Percentiles rank a stretch among this genome's conserved stretches.
These are phyloP conservation scores for Oxyria digyna DNA, from an alignment of 148 eudicot species.

Conservation along the genomic window DNA sequence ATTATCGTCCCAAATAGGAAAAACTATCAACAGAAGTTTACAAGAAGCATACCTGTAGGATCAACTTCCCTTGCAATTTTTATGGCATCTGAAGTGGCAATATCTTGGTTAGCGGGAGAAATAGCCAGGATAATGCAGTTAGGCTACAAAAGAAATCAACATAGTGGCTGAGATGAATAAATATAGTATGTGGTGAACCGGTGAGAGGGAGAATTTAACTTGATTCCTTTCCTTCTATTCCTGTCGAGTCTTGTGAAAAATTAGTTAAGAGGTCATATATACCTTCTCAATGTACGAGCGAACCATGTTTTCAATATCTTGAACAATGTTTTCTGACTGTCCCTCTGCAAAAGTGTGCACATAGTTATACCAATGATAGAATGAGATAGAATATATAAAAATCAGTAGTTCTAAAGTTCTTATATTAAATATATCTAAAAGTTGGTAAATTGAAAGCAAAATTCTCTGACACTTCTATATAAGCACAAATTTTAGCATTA, in stretches of 20 bases:
- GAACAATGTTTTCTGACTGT: constrained; percentile 69
- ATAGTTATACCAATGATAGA: not conserved
- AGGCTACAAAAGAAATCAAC: constrained; percentile 44
- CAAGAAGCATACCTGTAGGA: constrained; percentile 53
- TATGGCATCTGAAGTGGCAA: constrained; percentile 99
- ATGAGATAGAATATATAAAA: not conserved
- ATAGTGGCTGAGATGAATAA: not conserved
- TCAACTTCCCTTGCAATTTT: constrained; percentile 99
- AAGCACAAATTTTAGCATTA: not conserved
- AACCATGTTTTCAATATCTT: constrained; percentile 98
- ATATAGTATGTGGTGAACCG: not conserved
- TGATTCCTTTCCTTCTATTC: not conserved
- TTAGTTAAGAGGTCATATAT: constrained; percentile 10
- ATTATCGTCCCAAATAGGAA: not conserved
- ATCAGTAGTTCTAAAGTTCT: not conserved
- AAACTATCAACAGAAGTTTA: not conserved
- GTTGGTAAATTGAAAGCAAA: not conserved
- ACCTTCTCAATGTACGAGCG: constrained; percentile 98
- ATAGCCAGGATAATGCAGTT: constrained; percentile 95
- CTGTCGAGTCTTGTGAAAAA: not conserved
- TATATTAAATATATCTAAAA: not conserved
- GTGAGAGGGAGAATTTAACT: not conserved
- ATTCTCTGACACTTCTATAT: not conserved
- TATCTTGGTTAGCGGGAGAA: constrained; percentile 99
- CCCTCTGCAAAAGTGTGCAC: constrained; percentile 51